These are phyloP conservation scores for Catharanthus roseus DNA, from an alignment of 257 asterid species.

Conservation along the genomic window DNA sequence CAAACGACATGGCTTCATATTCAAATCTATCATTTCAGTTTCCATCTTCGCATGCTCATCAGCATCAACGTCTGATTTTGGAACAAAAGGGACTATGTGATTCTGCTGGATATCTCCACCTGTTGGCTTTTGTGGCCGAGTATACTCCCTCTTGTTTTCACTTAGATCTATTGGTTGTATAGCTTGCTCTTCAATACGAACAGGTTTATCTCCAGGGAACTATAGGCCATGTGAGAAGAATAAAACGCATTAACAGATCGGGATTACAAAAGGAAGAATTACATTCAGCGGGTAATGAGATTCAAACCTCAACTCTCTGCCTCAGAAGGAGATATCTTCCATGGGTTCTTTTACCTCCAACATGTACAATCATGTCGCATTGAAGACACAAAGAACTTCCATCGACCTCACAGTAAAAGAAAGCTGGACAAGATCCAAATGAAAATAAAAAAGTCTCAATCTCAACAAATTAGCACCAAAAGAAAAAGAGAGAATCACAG, in stretches of 20 bases:
- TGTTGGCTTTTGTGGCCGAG: slow-evolving; percentile 19
- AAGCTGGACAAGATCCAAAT: slow-evolving; percentile 48
- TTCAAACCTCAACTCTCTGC: slow-evolving; percentile 92
- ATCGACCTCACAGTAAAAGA: slow-evolving; percentile 93
- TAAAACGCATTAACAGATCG: not conserved
- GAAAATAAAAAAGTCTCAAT: slow-evolving; percentile 6
- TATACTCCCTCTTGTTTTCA: slow-evolving; percentile 33
- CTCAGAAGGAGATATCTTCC: slow-evolving; percentile 84
- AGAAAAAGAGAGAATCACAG: not conserved
- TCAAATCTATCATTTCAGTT: slow-evolving; percentile 67
- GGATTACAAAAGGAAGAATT: not conserved
- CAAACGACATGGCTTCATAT: slow-evolving; percentile 64
- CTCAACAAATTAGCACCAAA: slow-evolving; percentile 9
- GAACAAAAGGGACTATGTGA: slow-evolving; percentile 33
- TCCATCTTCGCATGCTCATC: slow-evolving; percentile 43
- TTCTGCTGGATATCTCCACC: slow-evolving; percentile 34
- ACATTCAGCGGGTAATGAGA: slow-evolving; percentile 10
- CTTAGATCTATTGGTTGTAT: slow-evolving; percentile 31
- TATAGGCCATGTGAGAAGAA: slow-evolving; percentile 28
- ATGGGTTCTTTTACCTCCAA: slow-evolving; percentile 96
- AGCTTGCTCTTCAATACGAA: slow-evolving; percentile 36
- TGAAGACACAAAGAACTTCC: slow-evolving; percentile 94
- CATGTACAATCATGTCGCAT: slow-evolving; percentile 92
- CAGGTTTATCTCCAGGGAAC: slow-evolving; percentile 85
- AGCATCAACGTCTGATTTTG: slow-evolving; percentile 22